Evolutionary conservation across 1,284 basidiomycete species (phyloP).

Genomic region (Ceratobasidium sp.): DNA sequence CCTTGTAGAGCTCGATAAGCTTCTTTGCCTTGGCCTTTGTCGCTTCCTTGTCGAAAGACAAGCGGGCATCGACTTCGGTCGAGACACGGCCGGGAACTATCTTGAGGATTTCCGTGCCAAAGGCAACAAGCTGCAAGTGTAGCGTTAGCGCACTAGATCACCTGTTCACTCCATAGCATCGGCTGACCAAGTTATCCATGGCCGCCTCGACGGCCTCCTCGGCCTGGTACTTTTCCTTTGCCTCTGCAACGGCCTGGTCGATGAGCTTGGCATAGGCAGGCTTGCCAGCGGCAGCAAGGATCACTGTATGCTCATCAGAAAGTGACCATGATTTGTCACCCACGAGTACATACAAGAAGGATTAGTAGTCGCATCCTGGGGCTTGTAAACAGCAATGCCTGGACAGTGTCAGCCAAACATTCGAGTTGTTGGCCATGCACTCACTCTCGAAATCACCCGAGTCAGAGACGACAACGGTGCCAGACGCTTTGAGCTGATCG

Average conservation of each 20-base stretch:
- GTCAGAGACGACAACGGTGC: constrained; percentile 94
- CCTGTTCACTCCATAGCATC: no score
- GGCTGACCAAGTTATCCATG: constrained; percentile 86
- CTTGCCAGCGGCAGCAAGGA: constrained; percentile 94
- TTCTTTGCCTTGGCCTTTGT: constrained; percentile 94
- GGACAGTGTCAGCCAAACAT: constrained; percentile 23
- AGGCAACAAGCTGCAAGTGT: constrained; percentile 83
- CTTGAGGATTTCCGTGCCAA: constrained; percentile 93
- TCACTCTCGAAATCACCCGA: constrained; percentile 86
- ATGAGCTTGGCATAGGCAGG: constrained; percentile 85
- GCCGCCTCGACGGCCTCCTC: constrained; percentile 79
- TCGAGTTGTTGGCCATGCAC: constrained; percentile 46
- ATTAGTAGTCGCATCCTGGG: constrained; percentile 95
- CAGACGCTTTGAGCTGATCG: constrained; percentile 86
- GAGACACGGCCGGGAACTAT: constrained; percentile 99
- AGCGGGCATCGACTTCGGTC: constrained; percentile 96
- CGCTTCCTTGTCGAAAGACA: constrained; percentile 94
- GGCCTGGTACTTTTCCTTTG: constrained; percentile 81
- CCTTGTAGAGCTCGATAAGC: constrained; percentile 93
- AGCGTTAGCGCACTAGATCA: no score
- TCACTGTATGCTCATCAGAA: no score
- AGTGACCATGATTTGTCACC: no score
- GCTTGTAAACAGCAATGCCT: constrained; percentile 93
- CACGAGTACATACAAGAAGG: constrained; percentile 67
- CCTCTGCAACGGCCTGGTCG: constrained; percentile 82